Conservation (phyloP, 768 basidiomycete species). For the Porphyrellus cyaneotinctus region DNA sequence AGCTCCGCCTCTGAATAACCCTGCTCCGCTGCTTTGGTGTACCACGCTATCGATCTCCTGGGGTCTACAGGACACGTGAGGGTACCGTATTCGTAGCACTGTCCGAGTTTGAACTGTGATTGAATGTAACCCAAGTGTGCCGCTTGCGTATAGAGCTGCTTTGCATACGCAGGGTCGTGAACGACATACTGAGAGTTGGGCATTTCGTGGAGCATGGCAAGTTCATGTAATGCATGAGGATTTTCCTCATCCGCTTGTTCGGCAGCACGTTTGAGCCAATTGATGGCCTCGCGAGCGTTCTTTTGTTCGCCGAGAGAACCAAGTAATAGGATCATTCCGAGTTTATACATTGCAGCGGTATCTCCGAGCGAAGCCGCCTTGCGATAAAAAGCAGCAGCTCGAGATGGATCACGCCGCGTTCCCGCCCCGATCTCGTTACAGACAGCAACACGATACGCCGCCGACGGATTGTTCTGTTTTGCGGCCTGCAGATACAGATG, state of each 20-base stretch:
- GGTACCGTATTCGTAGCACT: conserved; percentile 90
- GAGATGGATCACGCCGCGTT: conserved; percentile 79
- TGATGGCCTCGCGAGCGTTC: conserved; percentile 88
- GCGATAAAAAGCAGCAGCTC: conserved; percentile 93
- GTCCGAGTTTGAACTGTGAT: conserved; percentile 92
- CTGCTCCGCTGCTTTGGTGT: conserved; percentile 96
- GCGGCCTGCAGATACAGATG: conserved; percentile 95
- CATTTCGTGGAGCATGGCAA: conserved; percentile 82
- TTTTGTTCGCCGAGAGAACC: conserved; percentile 78
- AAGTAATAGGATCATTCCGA: conserved; percentile 95
- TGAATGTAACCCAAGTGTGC: conserved; percentile 92
- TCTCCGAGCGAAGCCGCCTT: conserved; percentile 96
- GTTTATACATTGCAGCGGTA: conserved; percentile 98
- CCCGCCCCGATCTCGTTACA: conserved; percentile 99
- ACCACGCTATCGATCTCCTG: conserved; percentile 94
- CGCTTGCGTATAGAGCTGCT: conserved; percentile 83
- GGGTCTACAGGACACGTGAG: conserved; percentile 92
- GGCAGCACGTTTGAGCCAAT: conserved; percentile 92
- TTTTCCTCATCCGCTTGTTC: conserved; percentile 98
- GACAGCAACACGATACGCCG: conserved; percentile 94
- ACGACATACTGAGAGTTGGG: conserved; percentile 63
- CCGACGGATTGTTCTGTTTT: conserved; percentile 94
- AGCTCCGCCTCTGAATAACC: conserved; percentile 93
- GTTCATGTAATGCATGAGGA: conserved; percentile 94
- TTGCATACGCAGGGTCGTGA: conserved; percentile 78